Conservation (phyloP, 345 rosid genomes). For the Salix suchowensis region DNA sequence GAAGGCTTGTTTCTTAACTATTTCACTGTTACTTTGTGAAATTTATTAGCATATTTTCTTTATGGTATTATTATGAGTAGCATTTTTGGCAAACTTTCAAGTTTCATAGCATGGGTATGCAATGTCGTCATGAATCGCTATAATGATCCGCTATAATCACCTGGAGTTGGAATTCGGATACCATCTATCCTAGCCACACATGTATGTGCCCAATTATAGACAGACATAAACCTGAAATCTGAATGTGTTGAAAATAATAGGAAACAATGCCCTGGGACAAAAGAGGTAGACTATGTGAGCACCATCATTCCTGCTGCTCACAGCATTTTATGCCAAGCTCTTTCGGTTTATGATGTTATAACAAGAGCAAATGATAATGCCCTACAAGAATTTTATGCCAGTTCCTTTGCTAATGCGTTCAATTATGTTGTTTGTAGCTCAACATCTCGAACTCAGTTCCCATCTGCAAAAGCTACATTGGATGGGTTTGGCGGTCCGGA, state of each 20-base stretch:
- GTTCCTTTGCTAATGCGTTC: neutral
- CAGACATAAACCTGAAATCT: neutral
- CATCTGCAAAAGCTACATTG: conserved; percentile 70
- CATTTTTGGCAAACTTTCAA: neutral
- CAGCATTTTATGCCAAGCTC: no score
- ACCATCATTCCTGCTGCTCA: no score
- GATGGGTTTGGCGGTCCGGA: conserved; percentile 97
- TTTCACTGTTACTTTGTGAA: no score
- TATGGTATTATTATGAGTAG: neutral
- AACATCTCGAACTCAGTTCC: conserved; percentile 81
- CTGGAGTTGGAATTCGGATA: neutral
- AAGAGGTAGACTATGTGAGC: no score
- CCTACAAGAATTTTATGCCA: neutral
- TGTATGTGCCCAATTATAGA: neutral
- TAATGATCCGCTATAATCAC: no score
- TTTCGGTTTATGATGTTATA: no score
- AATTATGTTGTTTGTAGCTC: conserved; percentile 31
- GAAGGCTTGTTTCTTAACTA: conserved; percentile 7
- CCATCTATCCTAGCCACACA: neutral
- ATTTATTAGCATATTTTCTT: neutral
- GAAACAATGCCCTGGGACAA: neutral
- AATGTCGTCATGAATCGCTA: no score
- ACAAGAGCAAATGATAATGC: no score
- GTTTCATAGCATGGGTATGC: neutral
- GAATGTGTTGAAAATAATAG: neutral